Percentiles rank a stretch among this genome's conserved stretches.
Conservation (phyloP, 805 yeast species). For the Ogataea parapolymorpha region DNA sequence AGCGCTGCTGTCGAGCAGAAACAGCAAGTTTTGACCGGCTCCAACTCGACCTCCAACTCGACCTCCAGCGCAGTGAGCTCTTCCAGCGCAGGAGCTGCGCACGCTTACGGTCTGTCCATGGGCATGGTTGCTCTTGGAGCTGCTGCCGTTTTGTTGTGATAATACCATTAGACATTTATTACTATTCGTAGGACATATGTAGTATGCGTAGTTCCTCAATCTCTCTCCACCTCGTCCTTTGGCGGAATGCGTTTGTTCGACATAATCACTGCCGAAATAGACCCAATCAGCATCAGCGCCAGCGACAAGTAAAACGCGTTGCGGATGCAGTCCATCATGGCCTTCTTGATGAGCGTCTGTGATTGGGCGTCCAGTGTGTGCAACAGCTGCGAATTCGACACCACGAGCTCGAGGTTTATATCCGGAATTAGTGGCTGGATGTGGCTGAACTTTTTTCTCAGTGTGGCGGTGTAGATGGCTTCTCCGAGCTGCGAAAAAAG, state of each 20-base stretch:
- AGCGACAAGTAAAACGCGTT: constrained; percentile 40
- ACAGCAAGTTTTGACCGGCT: constrained; percentile 22
- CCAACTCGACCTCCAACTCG: constrained; percentile 20
- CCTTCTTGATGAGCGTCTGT: constrained; percentile 13
- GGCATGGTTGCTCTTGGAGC: constrained; percentile 23
- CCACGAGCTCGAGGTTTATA: background rate
- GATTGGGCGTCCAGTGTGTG: constrained; percentile 11
- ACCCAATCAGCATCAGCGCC: constrained; percentile 34
- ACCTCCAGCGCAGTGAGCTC: constrained; percentile 15
- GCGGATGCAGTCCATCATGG: constrained; percentile 36
- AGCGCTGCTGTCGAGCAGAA: constrained; percentile 15
- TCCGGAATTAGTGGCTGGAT: constrained; percentile 1
- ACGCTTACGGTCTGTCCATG: constrained; percentile 12
- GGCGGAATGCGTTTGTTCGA: constrained; percentile 42
- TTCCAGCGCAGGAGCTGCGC: constrained; percentile 27
- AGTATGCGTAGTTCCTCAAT: background rate
- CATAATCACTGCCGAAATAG: constrained; percentile 35
- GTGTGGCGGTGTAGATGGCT: constrained; percentile 35
- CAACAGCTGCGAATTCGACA: constrained; percentile 3
- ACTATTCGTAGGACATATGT: background rate
- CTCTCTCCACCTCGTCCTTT: constrained; percentile 22
- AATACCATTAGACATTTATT: constrained; percentile 4
- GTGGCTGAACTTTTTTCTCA: constrained; percentile 21
- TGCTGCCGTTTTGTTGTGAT: constrained; percentile 21
- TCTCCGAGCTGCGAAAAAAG: constrained; percentile 42